Base-by-base conservation (phyloP, 768 basidiomycete species). In the Brasilioporus rufonigricans region DNA sequence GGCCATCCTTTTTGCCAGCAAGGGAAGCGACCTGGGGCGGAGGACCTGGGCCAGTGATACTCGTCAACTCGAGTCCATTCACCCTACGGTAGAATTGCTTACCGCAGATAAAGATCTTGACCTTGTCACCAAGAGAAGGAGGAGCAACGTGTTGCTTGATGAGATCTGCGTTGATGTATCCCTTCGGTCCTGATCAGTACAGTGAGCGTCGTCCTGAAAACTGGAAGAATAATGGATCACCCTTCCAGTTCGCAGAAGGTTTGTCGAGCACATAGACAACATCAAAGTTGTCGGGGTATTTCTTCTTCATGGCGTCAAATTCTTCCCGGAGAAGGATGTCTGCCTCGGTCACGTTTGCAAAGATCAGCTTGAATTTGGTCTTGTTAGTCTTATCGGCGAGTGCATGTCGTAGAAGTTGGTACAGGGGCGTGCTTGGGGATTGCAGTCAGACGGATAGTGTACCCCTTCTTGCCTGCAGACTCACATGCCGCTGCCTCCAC, bases 281-380 rank as follows among this genome's bases (percentile, higher is more conserved):
- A 56, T 93, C 83, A 66, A 98, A 80, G 59, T 75, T 86, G 47
- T 83, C 70, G 11, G 89, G 86, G 72, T 86, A 75, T 60, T 84
- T 81, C 64, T 81, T 81, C 74, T 84, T 81, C 64, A 91, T 75
- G 9, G 71, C 72, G 56, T 93, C 90, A 58, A 93, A 78, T 61
- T 88, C 85, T 65, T 89, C 81, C 49, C 86, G 84, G 57, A 96
- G 81, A 50, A 95, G 84, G 58, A 99, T 97, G 68, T 99, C 97
- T 50, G 81, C 77, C 68, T 93, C 91, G 14, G 92, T 83, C 36
- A 93, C 80, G 71, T 98, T 98, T 36, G 91, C 86, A 73, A 90
- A 98, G 63, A 99, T 75, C 52, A 98, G 78, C 44, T 87, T 96
- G 78, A 92, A 97, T 64, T 93, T 93, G 57, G 97, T 98, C 76